Percentiles rank a stretch among this genome's conserved stretches.
Conservation (phyloP, 148 eudicot species). For the Drosera capensis region DNA sequence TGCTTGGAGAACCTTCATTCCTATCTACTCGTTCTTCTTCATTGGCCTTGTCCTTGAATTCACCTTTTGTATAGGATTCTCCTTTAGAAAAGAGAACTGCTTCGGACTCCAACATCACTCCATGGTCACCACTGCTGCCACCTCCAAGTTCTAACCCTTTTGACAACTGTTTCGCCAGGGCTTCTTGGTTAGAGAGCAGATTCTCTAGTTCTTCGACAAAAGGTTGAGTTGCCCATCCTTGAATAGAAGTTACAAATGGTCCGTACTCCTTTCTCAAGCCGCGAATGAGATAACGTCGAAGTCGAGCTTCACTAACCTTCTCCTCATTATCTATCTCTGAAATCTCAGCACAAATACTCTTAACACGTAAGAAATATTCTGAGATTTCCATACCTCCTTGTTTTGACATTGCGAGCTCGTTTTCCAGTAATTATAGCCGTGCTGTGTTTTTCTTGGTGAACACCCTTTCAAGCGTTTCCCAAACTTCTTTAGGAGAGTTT, state of each 20-base stretch:
- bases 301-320: constrained; percentile 10
- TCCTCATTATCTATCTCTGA: constrained; percentile 3
- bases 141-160: neutral
- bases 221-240: constrained; percentile 22
- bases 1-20: neutral
- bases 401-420: constrained; percentile 4
- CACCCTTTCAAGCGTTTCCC: constrained; percentile 6
- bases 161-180: constrained; percentile 17
- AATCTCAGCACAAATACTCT: constrained; percentile 9
- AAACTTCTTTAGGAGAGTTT: constrained; percentile 2
- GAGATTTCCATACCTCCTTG: constrained; percentile 1
- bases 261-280: constrained; percentile 10
- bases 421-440: constrained; percentile 2
- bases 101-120: too few species aligned
- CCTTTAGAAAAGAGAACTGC: constrained; percentile 6
- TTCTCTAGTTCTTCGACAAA: constrained; percentile 14
- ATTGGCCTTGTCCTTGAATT: neutral
- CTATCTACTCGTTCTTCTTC: neutral
- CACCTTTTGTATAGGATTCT: too few species aligned
- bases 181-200: constrained; percentile 15
- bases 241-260: constrained; percentile 15
- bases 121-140: too few species aligned
- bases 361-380: constrained; percentile 1
- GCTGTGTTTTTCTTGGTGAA: constrained; percentile 7
- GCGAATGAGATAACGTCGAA: constrained; percentile 7